Evolutionary conservation across 306 rosid genomes (phyloP).

Genomic region (Medicago ruthenica): DNA sequence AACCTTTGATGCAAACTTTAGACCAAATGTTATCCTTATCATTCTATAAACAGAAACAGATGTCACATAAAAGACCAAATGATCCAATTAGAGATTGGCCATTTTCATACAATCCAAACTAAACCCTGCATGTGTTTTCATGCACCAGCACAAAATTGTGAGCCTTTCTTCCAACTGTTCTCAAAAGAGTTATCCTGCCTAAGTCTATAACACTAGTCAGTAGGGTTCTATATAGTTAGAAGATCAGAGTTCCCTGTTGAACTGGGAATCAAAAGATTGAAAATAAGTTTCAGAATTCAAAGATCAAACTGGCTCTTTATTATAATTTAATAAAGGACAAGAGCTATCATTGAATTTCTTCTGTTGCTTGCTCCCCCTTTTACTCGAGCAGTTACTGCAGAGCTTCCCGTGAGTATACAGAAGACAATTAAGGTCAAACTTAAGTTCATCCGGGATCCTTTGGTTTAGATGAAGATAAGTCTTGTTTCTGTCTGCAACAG

Average conservation of each 20-base stretch:
- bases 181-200: conserved; percentile 5
- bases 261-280: conserved; percentile 16
- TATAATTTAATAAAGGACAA: conserved; percentile 66
- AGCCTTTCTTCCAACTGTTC: conserved; percentile 13
- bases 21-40: background rate
- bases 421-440: conserved; percentile 91
- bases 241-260: conserved; percentile 9
- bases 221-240: conserved; percentile 17
- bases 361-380: conserved; percentile 49
- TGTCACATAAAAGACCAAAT: background rate
- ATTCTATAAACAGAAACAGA: background rate
- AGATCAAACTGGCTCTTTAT: conserved; percentile 41
- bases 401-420: conserved; percentile 86
- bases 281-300: conserved; percentile 22
- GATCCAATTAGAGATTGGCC: background rate
- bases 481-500: conserved; percentile 77
- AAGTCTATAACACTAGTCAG: conserved; percentile 2
- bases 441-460: conserved; percentile 80
- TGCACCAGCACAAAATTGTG: conserved; percentile 22
- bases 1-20: background rate
- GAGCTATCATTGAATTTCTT: conserved; percentile 49
- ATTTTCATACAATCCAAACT: conserved; percentile 12
- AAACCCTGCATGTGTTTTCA: conserved; percentile 14
- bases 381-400: conserved; percentile 71
- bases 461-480: conserved; percentile 87